Evolutionary conservation across 306 rosid species (phyloP).

Genomic region (Comarum palustre): DNA sequence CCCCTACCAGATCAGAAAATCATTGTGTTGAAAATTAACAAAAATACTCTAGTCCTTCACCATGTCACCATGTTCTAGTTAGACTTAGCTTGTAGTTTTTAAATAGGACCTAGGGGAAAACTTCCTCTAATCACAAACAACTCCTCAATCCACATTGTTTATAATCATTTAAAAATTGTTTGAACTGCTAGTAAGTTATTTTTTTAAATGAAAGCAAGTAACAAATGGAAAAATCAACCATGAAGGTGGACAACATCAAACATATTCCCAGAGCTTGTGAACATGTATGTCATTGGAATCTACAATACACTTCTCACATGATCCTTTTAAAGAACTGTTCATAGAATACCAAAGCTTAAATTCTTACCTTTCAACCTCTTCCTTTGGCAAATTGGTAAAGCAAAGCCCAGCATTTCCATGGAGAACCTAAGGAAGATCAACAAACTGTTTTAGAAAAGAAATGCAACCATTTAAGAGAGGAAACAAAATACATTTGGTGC

Average conservation of each 20-base stretch:
- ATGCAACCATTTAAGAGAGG: neutral
- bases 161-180: neutral
- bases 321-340: neutral
- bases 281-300: neutral
- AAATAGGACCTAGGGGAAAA: neutral
- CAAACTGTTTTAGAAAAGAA: neutral
- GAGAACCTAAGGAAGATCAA: slow-evolving; percentile 43
- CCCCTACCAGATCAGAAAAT: neutral
- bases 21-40: neutral
- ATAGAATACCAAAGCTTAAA: neutral
- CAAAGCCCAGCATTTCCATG: slow-evolving; percentile 85
- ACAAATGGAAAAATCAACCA: neutral
- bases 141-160: neutral
- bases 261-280: slow-evolving; percentile 1
- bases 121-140: neutral
- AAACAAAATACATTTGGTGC: neutral
- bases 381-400: slow-evolving; percentile 70
- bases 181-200: neutral
- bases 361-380: slow-evolving; percentile 73
- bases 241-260: neutral
- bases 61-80: neutral
- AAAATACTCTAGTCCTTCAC: neutral
- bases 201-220: neutral
- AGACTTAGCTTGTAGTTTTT: neutral
- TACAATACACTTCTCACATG: neutral